Evolutionary conservation across 805 yeast genomes (phyloP), one percentile per base, ranked within the genome.

Genomic region (Wickerhamiella kurtzmanii): DNA sequence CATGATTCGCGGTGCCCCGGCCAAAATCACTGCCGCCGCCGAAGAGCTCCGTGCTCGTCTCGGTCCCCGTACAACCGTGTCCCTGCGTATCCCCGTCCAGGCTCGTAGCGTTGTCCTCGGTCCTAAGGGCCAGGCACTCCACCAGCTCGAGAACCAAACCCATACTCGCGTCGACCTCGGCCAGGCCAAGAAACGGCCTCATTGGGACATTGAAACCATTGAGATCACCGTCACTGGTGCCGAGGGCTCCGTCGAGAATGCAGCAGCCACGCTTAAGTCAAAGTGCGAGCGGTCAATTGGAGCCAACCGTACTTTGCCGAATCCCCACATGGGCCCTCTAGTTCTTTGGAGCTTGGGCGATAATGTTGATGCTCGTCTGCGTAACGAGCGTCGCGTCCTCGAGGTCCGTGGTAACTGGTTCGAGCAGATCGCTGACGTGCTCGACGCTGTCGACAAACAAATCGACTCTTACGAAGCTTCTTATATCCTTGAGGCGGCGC

Each of bases 171-270:
- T 50, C 46, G 38, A 47, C 13, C 39, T 50, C 15, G 49, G 48
- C 32, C 19, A 25, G 19, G 45, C 43, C 20, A 37, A n/a, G 8
- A 21, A 20, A 19, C 40, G 44, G 15, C 39, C 20, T 6, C 41
- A 35, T 37, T 50, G 53, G 53, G 35, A 43, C 18, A 13, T 48
- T 41, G 42, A 70, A 43, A 61, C 74, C n/a, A 71, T 82, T 28
- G 68, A 70, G 32, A 80, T 88, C 46, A 66, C 77, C 22, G 68
- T 88, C 47, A 81, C 76, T 50, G 97, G 96, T 66, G 94, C 87
- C 60, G 73, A 75, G 50, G 94, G 83, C 60, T 87, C 95, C 47
- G 82, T 83, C 55, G 74, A 72, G 52, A 71, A 72, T 44, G 96
- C 96, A 25, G 80, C 80, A 59, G 62, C 67, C 35, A 86, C 46